These are phyloP conservation scores for Pythium myriotylum DNA, from an alignment of 352 stramenopile genomes.

Conservation along the genomic window DNA sequence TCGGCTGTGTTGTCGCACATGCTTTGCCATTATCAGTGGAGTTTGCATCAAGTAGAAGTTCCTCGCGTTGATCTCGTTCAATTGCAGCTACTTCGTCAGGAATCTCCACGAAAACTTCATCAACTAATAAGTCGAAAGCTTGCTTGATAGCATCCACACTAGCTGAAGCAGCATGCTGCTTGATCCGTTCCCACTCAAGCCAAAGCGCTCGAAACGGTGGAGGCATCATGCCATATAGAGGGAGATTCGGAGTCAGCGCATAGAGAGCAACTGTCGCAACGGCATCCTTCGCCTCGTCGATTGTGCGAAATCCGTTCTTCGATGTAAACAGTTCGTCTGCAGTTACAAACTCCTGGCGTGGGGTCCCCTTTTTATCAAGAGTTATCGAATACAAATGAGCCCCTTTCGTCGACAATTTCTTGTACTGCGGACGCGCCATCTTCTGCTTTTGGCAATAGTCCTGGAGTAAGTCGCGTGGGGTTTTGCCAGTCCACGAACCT, in stretches of 20 bases:
- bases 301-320: constrained; percentile 51
- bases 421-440: constrained; percentile 78
- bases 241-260: constrained; percentile 76
- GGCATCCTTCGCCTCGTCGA: constrained; percentile 73
- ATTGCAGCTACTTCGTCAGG: constrained; percentile 44
- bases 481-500: constrained; percentile 72
- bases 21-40: background rate
- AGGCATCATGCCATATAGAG: constrained; percentile 89
- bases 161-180: constrained; percentile 39
- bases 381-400: constrained; percentile 59
- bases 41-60: too few species aligned
- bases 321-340: constrained; percentile 47
- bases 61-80: background rate
- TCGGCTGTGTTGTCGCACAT: background rate
- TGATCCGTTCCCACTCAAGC: constrained; percentile 60
- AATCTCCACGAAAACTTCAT: constrained; percentile 48
- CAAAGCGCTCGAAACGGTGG: constrained; percentile 89
- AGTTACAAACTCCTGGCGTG: constrained; percentile 35
- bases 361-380: constrained; percentile 31
- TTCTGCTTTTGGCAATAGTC: constrained; percentile 90
- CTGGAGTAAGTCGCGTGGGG: constrained; percentile 87
- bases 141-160: constrained; percentile 41
- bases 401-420: constrained; percentile 32
- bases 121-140: constrained; percentile 57
- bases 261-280: constrained; percentile 90